Percentiles rank a stretch among this genome's conserved stretches.
Evolutionary conservation across 1,139 yeast species (phyloP).

Genomic region (Hansenula lynferdii): DNA sequence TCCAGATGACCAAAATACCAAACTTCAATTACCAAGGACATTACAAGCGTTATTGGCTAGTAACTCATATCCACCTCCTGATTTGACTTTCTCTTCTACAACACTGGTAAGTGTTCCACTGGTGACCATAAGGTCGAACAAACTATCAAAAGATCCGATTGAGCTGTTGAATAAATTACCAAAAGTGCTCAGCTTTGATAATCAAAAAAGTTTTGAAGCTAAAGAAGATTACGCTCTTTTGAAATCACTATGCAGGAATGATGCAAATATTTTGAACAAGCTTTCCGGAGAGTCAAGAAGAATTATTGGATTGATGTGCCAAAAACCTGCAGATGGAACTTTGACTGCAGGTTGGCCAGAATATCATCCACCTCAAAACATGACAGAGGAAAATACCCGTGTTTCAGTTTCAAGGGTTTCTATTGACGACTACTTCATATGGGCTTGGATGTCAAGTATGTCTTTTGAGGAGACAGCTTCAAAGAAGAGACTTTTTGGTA

Average conservation of each 20-base stretch:
- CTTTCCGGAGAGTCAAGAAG: constrained; percentile 73
- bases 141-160: constrained; percentile 53
- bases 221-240: constrained; percentile 76
- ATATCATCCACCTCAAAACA: constrained; percentile 7
- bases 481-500: constrained; percentile 69
- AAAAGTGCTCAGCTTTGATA: constrained; percentile 63
- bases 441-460: constrained; percentile 85
- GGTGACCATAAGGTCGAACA: constrained; percentile 55
- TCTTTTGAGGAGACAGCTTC: constrained; percentile 69
- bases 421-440: constrained; percentile 81
- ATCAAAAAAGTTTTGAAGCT: constrained; percentile 64
- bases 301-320: constrained; percentile 55
- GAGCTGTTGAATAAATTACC: constrained; percentile 58
- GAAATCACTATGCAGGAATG: constrained; percentile 59
- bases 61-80: constrained; percentile 63
- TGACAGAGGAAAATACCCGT: constrained; percentile 25
- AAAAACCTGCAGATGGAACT: constrained; percentile 33
- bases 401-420: constrained; percentile 60
- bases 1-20: constrained; percentile 52
- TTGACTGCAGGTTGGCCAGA: constrained; percentile 35
- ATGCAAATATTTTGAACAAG: constrained; percentile 49
- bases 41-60: constrained; percentile 58
- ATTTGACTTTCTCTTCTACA: constrained; percentile 33
- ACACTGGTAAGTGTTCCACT: constrained; percentile 56
- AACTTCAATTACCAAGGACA: constrained; percentile 57